Conservation (phyloP, 1,284 basidiomycete species). For the Volvariella volvacea region DNA sequence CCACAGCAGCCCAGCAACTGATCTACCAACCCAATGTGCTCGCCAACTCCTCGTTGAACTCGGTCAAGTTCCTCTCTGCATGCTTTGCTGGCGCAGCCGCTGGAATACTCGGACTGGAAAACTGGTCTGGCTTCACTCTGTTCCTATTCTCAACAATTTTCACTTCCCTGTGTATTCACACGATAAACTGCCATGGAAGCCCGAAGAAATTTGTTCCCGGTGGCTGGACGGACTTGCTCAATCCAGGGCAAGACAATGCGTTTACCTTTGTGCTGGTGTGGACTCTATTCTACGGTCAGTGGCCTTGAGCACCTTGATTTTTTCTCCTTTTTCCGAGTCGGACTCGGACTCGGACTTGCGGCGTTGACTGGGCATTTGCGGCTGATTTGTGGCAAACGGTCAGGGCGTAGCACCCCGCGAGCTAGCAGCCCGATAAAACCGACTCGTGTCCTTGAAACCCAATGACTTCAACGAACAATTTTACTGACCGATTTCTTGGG, state of each 20-base stretch:
- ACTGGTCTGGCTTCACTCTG: conserved; percentile 73
- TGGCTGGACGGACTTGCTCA: conserved; percentile 60
- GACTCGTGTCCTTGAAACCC: neutral
- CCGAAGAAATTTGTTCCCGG: conserved; percentile 54
- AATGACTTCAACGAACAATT: neutral
- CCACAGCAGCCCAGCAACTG: conserved; percentile 29
- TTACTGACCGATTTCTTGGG: neutral
- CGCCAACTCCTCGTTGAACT: conserved; percentile 59
- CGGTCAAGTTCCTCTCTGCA: conserved; percentile 70
- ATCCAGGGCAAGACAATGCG: conserved; percentile 80
- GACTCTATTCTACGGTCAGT: conserved; percentile 82
- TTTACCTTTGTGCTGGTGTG: conserved; percentile 84
- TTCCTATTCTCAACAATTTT: conserved; percentile 65
- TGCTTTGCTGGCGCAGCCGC: conserved; percentile 82
- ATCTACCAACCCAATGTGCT: conserved; percentile 68
- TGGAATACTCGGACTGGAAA: conserved; percentile 81
- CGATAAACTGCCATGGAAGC: conserved; percentile 63
- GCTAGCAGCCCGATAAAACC: conserved; percentile 1
- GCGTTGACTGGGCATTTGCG: too few species aligned
- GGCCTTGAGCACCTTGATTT: conserved; percentile 2
- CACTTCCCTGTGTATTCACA: conserved; percentile 57
- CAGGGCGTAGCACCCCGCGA: neutral
- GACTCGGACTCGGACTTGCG: too few species aligned
- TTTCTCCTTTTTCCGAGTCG: neutral
- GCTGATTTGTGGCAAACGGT: too few species aligned